Conservation (phyloP, 257 asterid species). For the Ligustrum vulgare region DNA sequence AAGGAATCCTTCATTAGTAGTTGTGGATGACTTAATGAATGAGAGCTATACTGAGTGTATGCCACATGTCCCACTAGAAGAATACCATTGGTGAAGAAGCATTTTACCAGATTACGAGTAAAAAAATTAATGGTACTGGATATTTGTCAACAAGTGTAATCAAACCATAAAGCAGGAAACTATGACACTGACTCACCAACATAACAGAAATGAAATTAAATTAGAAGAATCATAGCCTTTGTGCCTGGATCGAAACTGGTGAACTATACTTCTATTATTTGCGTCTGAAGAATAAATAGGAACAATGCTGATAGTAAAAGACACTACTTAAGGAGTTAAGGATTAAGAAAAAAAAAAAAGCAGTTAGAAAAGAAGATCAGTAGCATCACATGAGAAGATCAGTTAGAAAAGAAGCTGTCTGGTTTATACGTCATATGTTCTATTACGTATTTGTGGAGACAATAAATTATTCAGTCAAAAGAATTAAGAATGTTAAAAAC, state of each 20-base stretch:
- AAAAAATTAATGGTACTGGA: constrained; percentile 4
- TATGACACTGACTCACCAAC: constrained; percentile 1
- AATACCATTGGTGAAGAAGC: constrained; percentile 9
- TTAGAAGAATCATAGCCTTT: constrained; percentile 4
- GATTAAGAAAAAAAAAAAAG: constrained; percentile 2
- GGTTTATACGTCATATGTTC: background rate
- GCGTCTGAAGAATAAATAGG: constrained; percentile 8
- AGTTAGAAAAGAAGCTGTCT: background rate
- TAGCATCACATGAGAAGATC: constrained; percentile 4
- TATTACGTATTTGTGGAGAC: background rate
- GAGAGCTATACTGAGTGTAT: constrained; percentile 10
- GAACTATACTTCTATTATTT: constrained; percentile 4
- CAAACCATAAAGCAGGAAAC: background rate
- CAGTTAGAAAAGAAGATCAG: background rate
- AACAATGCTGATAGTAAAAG: constrained; percentile 3
- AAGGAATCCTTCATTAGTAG: background rate
- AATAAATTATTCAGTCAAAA: background rate
- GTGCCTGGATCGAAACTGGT: constrained; percentile 8
- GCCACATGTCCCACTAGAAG: constrained; percentile 15
- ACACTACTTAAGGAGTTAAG: constrained; percentile 3
- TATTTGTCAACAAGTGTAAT: background rate
- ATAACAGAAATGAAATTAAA: constrained; percentile 7
- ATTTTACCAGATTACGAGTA: constrained; percentile 1
- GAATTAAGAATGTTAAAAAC: background rate
- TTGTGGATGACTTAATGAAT: background rate